A percentile compares a stretch with the other conserved stretches of the same genome.
phyloP scores from a whole-genome alignment of 2,329 filamentous ascomycete genomes.

The Westerdykella sp. region DNA sequence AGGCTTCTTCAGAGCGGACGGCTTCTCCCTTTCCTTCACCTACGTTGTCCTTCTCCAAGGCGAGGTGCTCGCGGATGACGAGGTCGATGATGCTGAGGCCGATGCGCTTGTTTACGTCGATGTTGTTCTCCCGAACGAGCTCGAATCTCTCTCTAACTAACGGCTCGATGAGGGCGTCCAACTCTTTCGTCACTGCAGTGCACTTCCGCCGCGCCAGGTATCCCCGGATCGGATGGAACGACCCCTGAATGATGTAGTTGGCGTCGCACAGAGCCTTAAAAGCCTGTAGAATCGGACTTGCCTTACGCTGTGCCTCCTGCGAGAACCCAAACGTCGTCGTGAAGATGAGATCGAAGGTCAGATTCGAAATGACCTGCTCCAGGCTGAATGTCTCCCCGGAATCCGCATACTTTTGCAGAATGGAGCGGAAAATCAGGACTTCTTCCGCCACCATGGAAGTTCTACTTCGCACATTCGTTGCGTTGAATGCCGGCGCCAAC shows the following conservation, averaged over 20 bases:
- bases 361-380: slow-evolving; percentile 15
- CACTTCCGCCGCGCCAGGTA: slow-evolving; percentile 10
- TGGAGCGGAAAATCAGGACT: slow-evolving; percentile 24
- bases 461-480: slow-evolving; percentile 25
- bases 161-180: slow-evolving; percentile 31
- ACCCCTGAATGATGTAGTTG: slow-evolving; percentile 9
- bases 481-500: slow-evolving; percentile 33
- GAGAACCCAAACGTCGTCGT: slow-evolving; percentile 21
- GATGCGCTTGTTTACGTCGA: slow-evolving; percentile 33
- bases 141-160: slow-evolving; percentile 36
- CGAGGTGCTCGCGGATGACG: slow-evolving; percentile 23
- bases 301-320: slow-evolving; percentile 19
- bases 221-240: slow-evolving; percentile 16
- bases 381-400: slow-evolving; percentile 20
- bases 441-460: slow-evolving; percentile 29
- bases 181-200: slow-evolving; percentile 9
- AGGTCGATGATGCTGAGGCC: slow-evolving; percentile 33
- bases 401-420: slow-evolving; percentile 14
- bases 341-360: slow-evolving; percentile 26
- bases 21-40: background rate
- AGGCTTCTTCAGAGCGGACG: slow-evolving; percentile 20
- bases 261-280: slow-evolving; percentile 16
- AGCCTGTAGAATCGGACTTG: slow-evolving; percentile 13
- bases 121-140: slow-evolving; percentile 22
- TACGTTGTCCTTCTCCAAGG: background rate